These are phyloP conservation scores for Porphyrellus cyaneotinctus DNA, from an alignment of 768 basidiomycete genomes.

Conservation along the genomic window DNA sequence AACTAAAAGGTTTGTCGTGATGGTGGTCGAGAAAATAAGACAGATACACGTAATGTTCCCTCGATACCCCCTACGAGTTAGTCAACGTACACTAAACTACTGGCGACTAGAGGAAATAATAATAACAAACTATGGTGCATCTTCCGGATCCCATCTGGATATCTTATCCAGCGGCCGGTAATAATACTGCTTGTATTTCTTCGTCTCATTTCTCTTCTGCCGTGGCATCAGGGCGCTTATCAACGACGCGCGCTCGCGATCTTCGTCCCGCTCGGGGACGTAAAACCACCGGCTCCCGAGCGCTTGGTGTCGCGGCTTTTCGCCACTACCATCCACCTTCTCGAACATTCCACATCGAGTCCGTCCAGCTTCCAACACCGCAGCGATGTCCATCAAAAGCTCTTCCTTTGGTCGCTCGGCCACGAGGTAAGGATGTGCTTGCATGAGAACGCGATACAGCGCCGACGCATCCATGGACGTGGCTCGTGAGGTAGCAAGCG, in stretches of 20 bases:
- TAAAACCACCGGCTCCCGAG: constrained; percentile 62
- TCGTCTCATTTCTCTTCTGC: constrained; percentile 71
- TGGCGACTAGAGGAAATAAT: background rate
- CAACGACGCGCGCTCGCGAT: constrained; percentile 64
- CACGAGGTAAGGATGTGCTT: constrained; percentile 50
- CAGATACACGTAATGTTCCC: constrained; percentile 13
- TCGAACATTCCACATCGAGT: constrained; percentile 61
- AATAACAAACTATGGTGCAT: constrained; percentile 34
- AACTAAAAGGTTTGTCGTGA: background rate
- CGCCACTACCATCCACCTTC: constrained; percentile 61
- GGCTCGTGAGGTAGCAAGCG: constrained; percentile 67
- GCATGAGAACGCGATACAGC: constrained; percentile 50
- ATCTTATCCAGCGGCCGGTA: constrained; percentile 71
- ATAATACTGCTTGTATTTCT: constrained; percentile 85
- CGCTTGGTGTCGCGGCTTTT: constrained; percentile 52
- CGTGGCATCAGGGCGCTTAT: constrained; percentile 73
- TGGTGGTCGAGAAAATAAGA: constrained; percentile 2
- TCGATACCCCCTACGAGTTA: constrained; percentile 8
- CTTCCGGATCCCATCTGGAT: constrained; percentile 70
- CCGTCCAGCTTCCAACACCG: constrained; percentile 44
- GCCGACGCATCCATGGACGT: constrained; percentile 56
- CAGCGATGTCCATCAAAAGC: constrained; percentile 48
- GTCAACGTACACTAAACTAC: constrained; percentile 9
- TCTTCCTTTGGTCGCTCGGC: constrained; percentile 32
- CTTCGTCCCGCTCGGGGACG: constrained; percentile 65